Conservation (phyloP, 495 filamentous ascomycete species). For the Filosporella fistucella region DNA sequence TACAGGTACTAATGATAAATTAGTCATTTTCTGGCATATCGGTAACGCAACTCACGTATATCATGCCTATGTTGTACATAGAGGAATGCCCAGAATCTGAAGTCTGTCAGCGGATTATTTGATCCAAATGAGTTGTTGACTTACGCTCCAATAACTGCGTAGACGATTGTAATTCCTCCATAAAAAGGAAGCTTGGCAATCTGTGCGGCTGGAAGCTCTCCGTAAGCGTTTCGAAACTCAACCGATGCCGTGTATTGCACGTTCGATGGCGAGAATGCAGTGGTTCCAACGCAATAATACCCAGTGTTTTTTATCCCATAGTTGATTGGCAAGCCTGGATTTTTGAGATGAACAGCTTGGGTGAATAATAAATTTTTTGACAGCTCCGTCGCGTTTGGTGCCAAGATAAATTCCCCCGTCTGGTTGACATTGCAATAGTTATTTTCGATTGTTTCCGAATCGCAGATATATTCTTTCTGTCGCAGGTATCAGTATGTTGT, state of each 20-base stretch:
- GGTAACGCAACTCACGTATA: slow-evolving; percentile 57
- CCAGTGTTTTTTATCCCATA: slow-evolving; percentile 85
- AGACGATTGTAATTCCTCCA: slow-evolving; percentile 88
- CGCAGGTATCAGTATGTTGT: slow-evolving; percentile 8
- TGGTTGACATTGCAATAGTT: slow-evolving; percentile 68
- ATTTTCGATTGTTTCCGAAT: slow-evolving; percentile 57
- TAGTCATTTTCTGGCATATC: background rate
- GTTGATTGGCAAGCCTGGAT: slow-evolving; percentile 59
- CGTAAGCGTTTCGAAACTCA: slow-evolving; percentile 92
- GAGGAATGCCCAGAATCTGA: slow-evolving; percentile 82
- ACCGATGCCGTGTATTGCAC: slow-evolving; percentile 71
- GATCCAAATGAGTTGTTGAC: slow-evolving; percentile 22
- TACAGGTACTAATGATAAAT: slow-evolving; percentile 63
- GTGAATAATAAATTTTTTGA: slow-evolving; percentile 70
- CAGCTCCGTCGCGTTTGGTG: slow-evolving; percentile 61
- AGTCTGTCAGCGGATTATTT: slow-evolving; percentile 17
- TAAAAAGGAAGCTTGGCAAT: slow-evolving; percentile 98
- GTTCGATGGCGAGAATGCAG: slow-evolving; percentile 51
- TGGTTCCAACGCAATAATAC: slow-evolving; percentile 91
- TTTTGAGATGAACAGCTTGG: slow-evolving; percentile 75
- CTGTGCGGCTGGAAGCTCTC: slow-evolving; percentile 90
- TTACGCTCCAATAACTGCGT: slow-evolving; percentile 76
- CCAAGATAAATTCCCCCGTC: slow-evolving; percentile 81
- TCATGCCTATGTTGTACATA: slow-evolving; percentile 93
- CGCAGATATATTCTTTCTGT: slow-evolving; percentile 73